A percentile compares a stretch with the other conserved stretches of the same genome.
phyloP scores from a whole-genome alignment of 208 protist genomes.

The Trypanosoma lewisi region DNA sequence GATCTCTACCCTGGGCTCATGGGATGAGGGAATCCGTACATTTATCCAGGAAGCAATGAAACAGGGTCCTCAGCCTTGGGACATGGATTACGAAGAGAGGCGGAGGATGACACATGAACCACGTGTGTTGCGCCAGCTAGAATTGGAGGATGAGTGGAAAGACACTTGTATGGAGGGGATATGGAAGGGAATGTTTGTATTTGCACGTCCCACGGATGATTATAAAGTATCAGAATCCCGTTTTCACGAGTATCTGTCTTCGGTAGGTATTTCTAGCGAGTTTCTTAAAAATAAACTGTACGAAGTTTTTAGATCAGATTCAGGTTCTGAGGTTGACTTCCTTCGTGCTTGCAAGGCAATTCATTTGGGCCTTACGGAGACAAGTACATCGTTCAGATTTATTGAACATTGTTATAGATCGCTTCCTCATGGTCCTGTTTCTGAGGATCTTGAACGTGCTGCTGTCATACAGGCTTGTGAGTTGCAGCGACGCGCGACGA shows the following conservation, averaged over 20 bases:
- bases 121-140: conserved; percentile 39
- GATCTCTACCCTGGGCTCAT: conserved; percentile 26
- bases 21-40: conserved; percentile 28
- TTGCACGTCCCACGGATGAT: conserved; percentile 41
- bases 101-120: conserved; percentile 33
- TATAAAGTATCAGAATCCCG: conserved; percentile 26
- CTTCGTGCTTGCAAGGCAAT: conserved; percentile 42
- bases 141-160: conserved; percentile 44
- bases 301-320: conserved; percentile 23
- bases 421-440: conserved; percentile 22
- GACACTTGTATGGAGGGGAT: conserved; percentile 33
- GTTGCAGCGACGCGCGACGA: background rate
- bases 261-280: conserved; percentile 34
- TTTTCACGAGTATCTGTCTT: conserved; percentile 37
- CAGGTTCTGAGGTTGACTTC: conserved; percentile 22
- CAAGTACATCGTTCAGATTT: conserved; percentile 16
- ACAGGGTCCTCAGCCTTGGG: conserved; percentile 23
- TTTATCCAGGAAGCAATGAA: conserved; percentile 22
- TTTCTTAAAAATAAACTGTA: conserved; percentile 23
- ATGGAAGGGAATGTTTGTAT: conserved; percentile 34
- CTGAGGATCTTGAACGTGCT: conserved; percentile 8
- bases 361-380: conserved; percentile 35
- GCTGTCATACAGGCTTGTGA: conserved; percentile 5
- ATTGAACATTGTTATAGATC: conserved; percentile 41
- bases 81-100: conserved; percentile 36